Conservation (phyloP, 805 yeast genomes). For the Monosporozyma aerobia region DNA sequence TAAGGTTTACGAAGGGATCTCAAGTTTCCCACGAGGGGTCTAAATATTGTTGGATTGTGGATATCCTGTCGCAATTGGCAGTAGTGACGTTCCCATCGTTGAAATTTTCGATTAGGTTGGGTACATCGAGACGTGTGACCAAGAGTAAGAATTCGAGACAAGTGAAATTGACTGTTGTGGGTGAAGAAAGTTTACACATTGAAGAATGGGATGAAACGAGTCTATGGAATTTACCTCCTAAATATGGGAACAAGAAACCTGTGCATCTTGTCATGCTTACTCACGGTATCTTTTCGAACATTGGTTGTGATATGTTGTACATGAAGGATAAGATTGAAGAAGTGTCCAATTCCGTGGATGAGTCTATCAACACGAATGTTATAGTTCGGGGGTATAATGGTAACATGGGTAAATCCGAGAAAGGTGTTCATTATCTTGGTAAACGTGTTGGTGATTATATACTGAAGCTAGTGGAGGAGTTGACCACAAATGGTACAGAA, state of each 20-base stretch:
- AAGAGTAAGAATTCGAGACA: constrained; percentile 6
- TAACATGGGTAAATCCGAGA: constrained; percentile 80
- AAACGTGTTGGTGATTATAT: constrained; percentile 69
- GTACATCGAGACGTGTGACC: constrained; percentile 31
- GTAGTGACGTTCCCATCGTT: constrained; percentile 63
- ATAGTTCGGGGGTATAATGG: constrained; percentile 77
- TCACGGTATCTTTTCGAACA: constrained; percentile 88
- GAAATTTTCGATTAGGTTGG: constrained; percentile 54
- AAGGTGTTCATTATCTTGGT: constrained; percentile 81
- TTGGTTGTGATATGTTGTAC: constrained; percentile 83
- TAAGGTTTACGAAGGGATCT: constrained; percentile 39
- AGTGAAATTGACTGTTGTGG: not conserved
- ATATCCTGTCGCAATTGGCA: constrained; percentile 70
- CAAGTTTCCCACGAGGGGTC: constrained; percentile 18
- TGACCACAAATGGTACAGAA: constrained; percentile 22
- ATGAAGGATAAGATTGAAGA: constrained; percentile 70
- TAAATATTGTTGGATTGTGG: constrained; percentile 64
- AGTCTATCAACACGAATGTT: constrained; percentile 38
- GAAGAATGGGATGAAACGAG: constrained; percentile 47
- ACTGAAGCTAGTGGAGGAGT: constrained; percentile 36
- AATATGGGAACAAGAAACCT: constrained; percentile 37
- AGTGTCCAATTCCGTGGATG: constrained; percentile 12
- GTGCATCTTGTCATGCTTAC: constrained; percentile 79
- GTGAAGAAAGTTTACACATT: constrained; percentile 17
- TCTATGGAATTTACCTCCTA: constrained; percentile 68